A percentile compares a stretch with the other conserved stretches of the same genome.
Evolutionary conservation across 2,329 filamentous ascomycete species (phyloP).

Genomic region (Camillea tinctor): DNA sequence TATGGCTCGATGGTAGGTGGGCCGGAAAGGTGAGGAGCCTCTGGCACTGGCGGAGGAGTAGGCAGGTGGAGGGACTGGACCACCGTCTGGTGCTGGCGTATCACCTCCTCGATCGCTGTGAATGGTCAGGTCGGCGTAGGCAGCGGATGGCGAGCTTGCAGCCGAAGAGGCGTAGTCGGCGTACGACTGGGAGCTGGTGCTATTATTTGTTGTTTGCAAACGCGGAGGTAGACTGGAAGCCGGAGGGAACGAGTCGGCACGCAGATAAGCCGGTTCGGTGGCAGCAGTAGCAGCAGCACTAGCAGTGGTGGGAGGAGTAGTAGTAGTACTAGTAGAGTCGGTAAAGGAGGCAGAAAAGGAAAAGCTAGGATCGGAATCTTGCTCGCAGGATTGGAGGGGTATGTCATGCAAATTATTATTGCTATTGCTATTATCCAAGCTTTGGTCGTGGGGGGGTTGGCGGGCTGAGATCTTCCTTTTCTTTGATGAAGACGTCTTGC

Average conservation of each 20-base stretch:
- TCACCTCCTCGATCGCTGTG: slow-evolving; percentile 54
- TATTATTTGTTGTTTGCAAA: slow-evolving; percentile 45
- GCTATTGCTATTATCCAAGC: slow-evolving; percentile 24
- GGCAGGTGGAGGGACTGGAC: slow-evolving; percentile 32
- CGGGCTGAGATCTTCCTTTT: slow-evolving; percentile 64
- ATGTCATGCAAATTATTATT: slow-evolving; percentile 39
- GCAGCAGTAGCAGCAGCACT: slow-evolving; percentile 40
- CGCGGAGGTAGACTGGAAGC: slow-evolving; percentile 52
- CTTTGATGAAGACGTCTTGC: slow-evolving; percentile 73
- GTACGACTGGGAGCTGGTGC: slow-evolving; percentile 40
- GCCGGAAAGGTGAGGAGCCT: slow-evolving; percentile 52
- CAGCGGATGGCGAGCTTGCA: slow-evolving; percentile 57
- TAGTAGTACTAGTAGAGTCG: slow-evolving; percentile 38
- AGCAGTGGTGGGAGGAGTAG: too few species aligned
- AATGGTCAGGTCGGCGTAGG: slow-evolving; percentile 56
- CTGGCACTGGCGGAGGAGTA: slow-evolving; percentile 39
- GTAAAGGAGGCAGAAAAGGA: slow-evolving; percentile 49
- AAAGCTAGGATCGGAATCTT: slow-evolving; percentile 46
- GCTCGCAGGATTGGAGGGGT: slow-evolving; percentile 53
- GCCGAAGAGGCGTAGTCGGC: slow-evolving; percentile 54
- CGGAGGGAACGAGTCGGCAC: slow-evolving; percentile 37
- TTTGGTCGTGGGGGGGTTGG: slow-evolving; percentile 43
- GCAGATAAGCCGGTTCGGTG: slow-evolving; percentile 33
- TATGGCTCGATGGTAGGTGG: slow-evolving; percentile 50
- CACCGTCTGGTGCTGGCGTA: slow-evolving; percentile 40